These are phyloP conservation scores for Graphilbum fragrans DNA, from an alignment of 2,329 filamentous ascomycete species.

Conservation along the genomic window DNA sequence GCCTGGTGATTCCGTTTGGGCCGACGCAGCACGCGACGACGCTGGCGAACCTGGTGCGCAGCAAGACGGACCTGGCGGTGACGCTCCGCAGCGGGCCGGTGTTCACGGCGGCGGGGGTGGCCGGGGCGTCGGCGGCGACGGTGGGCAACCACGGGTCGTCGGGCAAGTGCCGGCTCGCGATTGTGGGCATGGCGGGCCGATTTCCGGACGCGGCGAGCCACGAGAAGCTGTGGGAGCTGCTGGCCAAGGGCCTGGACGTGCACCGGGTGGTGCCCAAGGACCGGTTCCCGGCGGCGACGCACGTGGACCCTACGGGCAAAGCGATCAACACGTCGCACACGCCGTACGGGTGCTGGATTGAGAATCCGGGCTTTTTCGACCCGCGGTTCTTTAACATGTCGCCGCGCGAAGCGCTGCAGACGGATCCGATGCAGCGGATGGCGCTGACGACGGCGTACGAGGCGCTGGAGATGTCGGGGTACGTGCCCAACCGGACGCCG, in stretches of 20 bases:
- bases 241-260: conserved; percentile 64
- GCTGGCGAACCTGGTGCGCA: conserved; percentile 28
- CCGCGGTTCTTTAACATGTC: conserved; percentile 81
- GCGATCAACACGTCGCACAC: conserved; percentile 66
- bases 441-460: conserved; percentile 69
- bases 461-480: conserved; percentile 69
- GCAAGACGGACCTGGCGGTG: conserved; percentile 29
- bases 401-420: conserved; percentile 64
- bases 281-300: conserved; percentile 61
- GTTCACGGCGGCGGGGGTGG: conserved; percentile 15
- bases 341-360: conserved; percentile 62
- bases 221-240: conserved; percentile 63
- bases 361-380: conserved; percentile 67
- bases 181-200: conserved; percentile 71
- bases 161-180: conserved; percentile 60
- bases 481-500: conserved; percentile 61
- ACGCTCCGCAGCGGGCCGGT: conserved; percentile 24
- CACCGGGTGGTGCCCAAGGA: conserved; percentile 56
- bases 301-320: conserved; percentile 61
- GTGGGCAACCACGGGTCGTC: conserved; percentile 34
- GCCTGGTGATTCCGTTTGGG: conserved; percentile 36
- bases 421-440: conserved; percentile 70
- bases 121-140: conserved; percentile 14
- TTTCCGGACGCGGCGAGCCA: conserved; percentile 62
- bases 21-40: conserved; percentile 36